Evolutionary conservation across 306 rosid species (phyloP), one percentile per base, ranked within the genome.

Genomic region (Pachyrhizus erosus): DNA sequence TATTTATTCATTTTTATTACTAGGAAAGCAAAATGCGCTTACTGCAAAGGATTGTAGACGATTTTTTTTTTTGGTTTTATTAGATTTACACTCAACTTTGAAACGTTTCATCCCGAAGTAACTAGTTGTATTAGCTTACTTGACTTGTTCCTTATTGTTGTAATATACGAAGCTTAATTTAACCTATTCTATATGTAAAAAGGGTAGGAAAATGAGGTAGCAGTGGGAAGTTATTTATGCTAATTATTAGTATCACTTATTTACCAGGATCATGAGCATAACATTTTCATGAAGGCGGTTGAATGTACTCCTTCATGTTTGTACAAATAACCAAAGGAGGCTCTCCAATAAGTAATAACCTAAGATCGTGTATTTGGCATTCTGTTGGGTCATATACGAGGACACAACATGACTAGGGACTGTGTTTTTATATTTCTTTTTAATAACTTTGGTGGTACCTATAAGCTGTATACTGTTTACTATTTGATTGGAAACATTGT

Each of bases 41-140:
- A 17, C 29, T 70, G 72, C 33, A 5, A 17, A 42, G 29, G 42
- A 18, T 42, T 0, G 10, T 76, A 40, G n/a, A 45, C 58, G 39
- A 24, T 49, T 26, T 45, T 9, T 77, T 49, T 5, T 0, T n/a
- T n/a, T n/a, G n/a, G n/a, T n/a, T n/a, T n/a, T n/a, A n/a, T n/a
- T 37, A 39, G 48, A 74, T 73, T 72, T 84, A 54, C n/a, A 15
- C n/a, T 6, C 17, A 52, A 23, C 27, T 57, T 55, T 72, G 87
- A 67, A 65, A 42, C 5, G 27, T 68, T 60, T 79, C 60, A 10
- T 26, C 9, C 66, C 3, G 3, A 46, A 33, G 55, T n/a, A 39
- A 45, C 69, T 57, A 5, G 64, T 20, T 26, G 49, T 42, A 2
- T 73, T 27, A 57, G 64, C 55, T 65, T 23, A 45, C 66, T 55